A percentile compares a stretch with the other conserved stretches of the same genome.
These are phyloP conservation scores for Xylaria flabelliformis DNA, from an alignment of 495 filamentous ascomycete genomes.

Conservation along the genomic window DNA sequence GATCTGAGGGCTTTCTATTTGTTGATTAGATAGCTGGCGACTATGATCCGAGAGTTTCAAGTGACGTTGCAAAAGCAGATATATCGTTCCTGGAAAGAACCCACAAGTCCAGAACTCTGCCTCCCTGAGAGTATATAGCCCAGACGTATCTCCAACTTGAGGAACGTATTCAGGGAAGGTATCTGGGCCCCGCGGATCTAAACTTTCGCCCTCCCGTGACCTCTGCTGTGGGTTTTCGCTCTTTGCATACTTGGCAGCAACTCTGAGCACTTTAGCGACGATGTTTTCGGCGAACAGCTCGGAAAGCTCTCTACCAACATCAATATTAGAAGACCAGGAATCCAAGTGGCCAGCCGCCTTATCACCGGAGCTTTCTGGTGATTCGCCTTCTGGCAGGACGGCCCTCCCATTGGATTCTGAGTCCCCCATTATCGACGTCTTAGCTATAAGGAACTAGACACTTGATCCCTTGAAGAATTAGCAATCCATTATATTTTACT, in stretches of 20 bases:
- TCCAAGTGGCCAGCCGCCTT: background rate
- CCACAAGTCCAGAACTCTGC: conserved; percentile 1
- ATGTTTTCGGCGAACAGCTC: background rate
- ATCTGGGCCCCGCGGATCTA: background rate
- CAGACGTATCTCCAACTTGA: background rate
- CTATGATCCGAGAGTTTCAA: background rate
- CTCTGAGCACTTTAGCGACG: background rate
- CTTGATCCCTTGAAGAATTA: background rate
- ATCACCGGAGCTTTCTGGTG: background rate
- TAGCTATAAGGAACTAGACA: too few species aligned
- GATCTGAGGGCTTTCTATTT: background rate
- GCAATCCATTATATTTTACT: background rate
- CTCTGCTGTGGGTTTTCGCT: background rate
- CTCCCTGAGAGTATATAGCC: background rate
- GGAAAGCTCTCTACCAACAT: background rate
- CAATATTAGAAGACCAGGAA: background rate
- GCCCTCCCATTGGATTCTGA: background rate
- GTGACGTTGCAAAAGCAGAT: background rate
- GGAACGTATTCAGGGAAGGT: background rate
- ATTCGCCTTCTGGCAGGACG: background rate
- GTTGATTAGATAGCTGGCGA: background rate
- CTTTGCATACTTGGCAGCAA: background rate
- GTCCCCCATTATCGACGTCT: background rate
- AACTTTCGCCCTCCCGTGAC: background rate
- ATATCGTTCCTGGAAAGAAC: conserved; percentile 1